A percentile compares a stretch with the other conserved stretches of the same genome.
Evolutionary conservation across 305 asterid genomes (phyloP).

Genomic region (Fraxinus baroniana): DNA sequence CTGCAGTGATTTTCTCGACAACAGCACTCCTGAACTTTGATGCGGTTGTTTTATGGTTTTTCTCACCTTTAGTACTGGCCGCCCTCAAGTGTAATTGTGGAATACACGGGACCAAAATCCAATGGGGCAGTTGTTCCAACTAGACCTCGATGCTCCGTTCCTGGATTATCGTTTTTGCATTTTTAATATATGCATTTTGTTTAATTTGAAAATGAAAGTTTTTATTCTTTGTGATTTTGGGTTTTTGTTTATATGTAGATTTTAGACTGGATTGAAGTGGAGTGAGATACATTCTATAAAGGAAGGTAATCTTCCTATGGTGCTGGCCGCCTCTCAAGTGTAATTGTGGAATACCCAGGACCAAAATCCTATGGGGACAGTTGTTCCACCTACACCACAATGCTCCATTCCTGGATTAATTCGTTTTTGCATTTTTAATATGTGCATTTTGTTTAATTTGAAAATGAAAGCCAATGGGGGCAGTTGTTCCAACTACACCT

Average conservation of each 20-base stretch:
- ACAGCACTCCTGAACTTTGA: not conserved
- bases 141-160: not conserved
- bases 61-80: not conserved
- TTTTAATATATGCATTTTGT: not conserved
- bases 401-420: not conserved
- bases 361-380: not conserved
- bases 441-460: conserved; percentile 23
- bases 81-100: not conserved
- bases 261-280: conserved; percentile 27
- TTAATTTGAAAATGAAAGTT: conserved; percentile 22
- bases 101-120: conserved; percentile 22
- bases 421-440: not conserved
- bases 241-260: conserved; percentile 18
- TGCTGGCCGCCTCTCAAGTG: too few species aligned
- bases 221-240: conserved; percentile 11
- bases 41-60: not conserved
- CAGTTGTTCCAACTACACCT: too few species aligned
- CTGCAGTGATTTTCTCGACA: not conserved
- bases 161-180: not conserved
- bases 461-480: not conserved
- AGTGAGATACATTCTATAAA: conserved; percentile 7
- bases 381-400: not conserved
- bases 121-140: not conserved
- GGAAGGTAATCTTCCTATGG: too few species aligned
- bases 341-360: too few species aligned